phyloP scores from a whole-genome alignment of 2,329 filamentous ascomycete species.

The Xylariaceae sp. region DNA sequence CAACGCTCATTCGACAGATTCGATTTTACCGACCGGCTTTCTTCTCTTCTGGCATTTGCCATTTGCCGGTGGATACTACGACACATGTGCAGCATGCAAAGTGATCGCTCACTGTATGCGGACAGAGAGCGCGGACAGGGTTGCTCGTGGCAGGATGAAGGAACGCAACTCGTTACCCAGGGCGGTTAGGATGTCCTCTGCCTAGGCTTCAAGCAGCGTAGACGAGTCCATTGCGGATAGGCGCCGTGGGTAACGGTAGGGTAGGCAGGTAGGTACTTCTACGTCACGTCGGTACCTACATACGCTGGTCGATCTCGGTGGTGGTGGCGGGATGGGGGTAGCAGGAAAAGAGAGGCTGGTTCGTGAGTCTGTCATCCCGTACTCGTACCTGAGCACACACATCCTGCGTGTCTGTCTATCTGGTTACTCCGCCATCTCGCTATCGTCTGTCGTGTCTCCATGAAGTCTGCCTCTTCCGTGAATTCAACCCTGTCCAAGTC shows the following conservation, averaged over 20 bases:
- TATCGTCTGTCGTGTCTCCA: no score
- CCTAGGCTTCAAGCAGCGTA: constrained; percentile 13
- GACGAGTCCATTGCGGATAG: constrained; percentile 41
- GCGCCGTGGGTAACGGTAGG: constrained; percentile 36
- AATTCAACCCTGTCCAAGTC: background rate
- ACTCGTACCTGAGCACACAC: no score
- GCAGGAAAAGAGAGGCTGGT: background rate
- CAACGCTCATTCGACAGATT: constrained; percentile 32
- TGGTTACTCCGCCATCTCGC: no score
- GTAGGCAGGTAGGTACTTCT: no score
- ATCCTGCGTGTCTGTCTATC: no score
- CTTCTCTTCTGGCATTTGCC: background rate
- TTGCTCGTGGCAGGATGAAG: constrained; percentile 33
- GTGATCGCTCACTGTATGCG: constrained; percentile 36
- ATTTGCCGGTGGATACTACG: constrained; percentile 35
- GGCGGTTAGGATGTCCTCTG: constrained; percentile 32
- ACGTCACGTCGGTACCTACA: constrained; percentile 22
- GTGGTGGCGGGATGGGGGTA: background rate
- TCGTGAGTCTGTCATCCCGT: background rate
- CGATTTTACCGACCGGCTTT: constrained; percentile 28
- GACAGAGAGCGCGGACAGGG: constrained; percentile 24
- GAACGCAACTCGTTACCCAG: constrained; percentile 39
- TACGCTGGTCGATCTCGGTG: background rate
- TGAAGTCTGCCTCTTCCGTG: background rate
- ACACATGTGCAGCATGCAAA: constrained; percentile 35